Base-by-base conservation (phyloP, 2,329 filamentous ascomycete species). In the Colletotrichum eleusines region DNA sequence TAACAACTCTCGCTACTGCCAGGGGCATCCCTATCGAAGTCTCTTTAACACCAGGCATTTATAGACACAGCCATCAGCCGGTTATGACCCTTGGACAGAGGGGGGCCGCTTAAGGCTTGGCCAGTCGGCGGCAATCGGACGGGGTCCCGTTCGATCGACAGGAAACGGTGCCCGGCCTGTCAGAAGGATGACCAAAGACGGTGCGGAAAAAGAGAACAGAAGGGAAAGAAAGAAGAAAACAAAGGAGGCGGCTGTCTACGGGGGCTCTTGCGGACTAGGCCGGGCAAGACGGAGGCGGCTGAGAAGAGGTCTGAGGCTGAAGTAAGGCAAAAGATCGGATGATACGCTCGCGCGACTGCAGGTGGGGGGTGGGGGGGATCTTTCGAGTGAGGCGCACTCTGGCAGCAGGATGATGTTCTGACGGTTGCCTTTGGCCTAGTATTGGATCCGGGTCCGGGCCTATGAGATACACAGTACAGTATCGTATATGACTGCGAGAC, bases 271-370 rank as follows among this genome's bases (percentile, higher is more conserved):
- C 6, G 42, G 9, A 12, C 31, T 23, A n/a, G 23, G 18, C n/a
- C 6, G 26, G 12, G 26, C 44, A 14, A 9, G 23, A 26, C n/a
- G 33, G 44, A 46, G 20, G 48, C 28, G 35, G 51, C 58, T 53
- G 57, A 33, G 44, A 46, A 23, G 50, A 4, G 7, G 20, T 57
- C 46, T 67, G 58, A 58, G 67, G 40, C 51, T 62, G 63, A 51
- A 71, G 28, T 20, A 50, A 42, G 57, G 28, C 48, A 20, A 44
- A 11, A 33, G 57, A 63, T 68, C 63, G 63, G 63, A 67, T 68
- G 63, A 71, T 54, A 62, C 58, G 58, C 50, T n/a, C 20, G 35
- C 58, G 44, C 68, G 64, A 71, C 64, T 68, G 38, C 58, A 42
- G 53, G 64, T 54, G 42, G 18, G 35, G 33, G 33, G 33, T 1